A percentile compares a stretch with the other conserved stretches of the same genome.
phyloP scores from a whole-genome alignment of 1,139 yeast species.

The Geotrichum europaeum region DNA sequence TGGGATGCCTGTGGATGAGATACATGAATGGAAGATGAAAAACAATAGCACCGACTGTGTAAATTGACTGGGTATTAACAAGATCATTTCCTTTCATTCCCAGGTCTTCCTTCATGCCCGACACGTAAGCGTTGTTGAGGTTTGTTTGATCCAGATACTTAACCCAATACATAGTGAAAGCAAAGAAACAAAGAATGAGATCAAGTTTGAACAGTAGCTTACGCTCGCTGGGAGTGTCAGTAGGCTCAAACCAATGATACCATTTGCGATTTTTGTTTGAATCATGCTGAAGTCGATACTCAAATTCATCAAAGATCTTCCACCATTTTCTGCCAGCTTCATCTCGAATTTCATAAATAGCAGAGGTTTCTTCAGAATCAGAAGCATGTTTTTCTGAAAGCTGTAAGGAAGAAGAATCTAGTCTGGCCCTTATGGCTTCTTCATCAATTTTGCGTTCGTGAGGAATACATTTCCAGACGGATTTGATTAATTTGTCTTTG shows the following conservation, averaged over 20 bases:
- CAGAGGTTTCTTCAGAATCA: not conserved
- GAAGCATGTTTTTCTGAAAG: too few species aligned
- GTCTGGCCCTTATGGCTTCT: not conserved
- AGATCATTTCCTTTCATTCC: constrained; percentile 62
- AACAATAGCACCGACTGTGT: constrained; percentile 52
- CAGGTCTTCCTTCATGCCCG: constrained; percentile 55
- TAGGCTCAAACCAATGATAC: constrained; percentile 61
- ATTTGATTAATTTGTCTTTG: too few species aligned
- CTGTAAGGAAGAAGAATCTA: not conserved
- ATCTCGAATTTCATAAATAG: constrained; percentile 20
- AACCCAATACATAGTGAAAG: constrained; percentile 63
- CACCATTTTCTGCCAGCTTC: constrained; percentile 61
- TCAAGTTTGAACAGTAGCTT: constrained; percentile 56
- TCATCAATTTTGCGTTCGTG: constrained; percentile 14
- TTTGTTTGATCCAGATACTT: constrained; percentile 57
- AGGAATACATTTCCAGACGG: not conserved
- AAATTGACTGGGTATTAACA: constrained; percentile 54
- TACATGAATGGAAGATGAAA: constrained; percentile 46
- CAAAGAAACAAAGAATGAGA: constrained; percentile 51
- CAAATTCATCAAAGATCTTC: constrained; percentile 55
- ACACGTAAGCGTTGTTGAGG: constrained; percentile 61
- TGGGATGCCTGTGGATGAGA: constrained; percentile 41
- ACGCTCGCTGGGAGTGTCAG: constrained; percentile 49
- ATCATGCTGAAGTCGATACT: constrained; percentile 33
- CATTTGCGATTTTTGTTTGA: constrained; percentile 30